Evolutionary conservation across 164 flowering plant species (phyloP).

Genomic region (Sedum album): DNA sequence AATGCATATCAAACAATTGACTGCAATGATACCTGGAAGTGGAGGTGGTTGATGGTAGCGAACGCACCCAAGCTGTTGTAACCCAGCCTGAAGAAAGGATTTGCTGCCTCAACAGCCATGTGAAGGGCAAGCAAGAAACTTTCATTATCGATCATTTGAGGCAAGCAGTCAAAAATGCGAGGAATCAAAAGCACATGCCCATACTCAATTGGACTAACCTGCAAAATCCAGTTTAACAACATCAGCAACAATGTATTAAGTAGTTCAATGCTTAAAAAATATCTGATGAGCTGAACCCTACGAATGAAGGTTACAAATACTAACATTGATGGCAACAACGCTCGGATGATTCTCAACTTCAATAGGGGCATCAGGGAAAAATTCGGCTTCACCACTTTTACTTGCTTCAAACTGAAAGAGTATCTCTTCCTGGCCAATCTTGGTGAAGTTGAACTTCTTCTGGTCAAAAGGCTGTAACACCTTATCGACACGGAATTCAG

Average conservation of each 20-base stretch:
- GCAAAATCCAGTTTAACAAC: too few relatives aligned
- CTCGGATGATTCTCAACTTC: slow-evolving; percentile 24
- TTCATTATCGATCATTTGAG: slow-evolving; percentile 54
- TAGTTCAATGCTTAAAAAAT: too few relatives aligned
- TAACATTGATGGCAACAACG: slow-evolving; percentile 79
- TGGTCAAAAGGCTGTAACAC: slow-evolving; percentile 84
- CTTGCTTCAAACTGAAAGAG: slow-evolving; percentile 26
- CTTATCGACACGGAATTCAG: too few relatives aligned
- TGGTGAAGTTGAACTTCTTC: slow-evolving; percentile 78
- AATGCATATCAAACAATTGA: not conserved
- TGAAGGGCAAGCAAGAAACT: slow-evolving; percentile 52
- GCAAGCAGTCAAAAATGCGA: slow-evolving; percentile 48
- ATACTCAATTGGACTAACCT: slow-evolving; percentile 32
- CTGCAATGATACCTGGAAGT: not conserved
- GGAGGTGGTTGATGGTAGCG: slow-evolving; percentile 22
- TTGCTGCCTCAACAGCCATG: slow-evolving; percentile 59
- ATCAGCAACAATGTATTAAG: too few relatives aligned
- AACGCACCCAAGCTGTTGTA: slow-evolving; percentile 77
- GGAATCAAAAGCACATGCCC: too few relatives aligned
- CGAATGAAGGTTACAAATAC: slow-evolving; percentile 18
- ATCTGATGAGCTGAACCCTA: too few relatives aligned
- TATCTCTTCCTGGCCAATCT: slow-evolving; percentile 64
- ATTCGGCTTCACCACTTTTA: slow-evolving; percentile 18
- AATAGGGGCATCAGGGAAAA: not conserved
- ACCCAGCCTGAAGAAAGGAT: slow-evolving; percentile 55